phyloP scores from a whole-genome alignment of 495 filamentous ascomycete genomes.

The Paragyromitra xinjiangensis region DNA sequence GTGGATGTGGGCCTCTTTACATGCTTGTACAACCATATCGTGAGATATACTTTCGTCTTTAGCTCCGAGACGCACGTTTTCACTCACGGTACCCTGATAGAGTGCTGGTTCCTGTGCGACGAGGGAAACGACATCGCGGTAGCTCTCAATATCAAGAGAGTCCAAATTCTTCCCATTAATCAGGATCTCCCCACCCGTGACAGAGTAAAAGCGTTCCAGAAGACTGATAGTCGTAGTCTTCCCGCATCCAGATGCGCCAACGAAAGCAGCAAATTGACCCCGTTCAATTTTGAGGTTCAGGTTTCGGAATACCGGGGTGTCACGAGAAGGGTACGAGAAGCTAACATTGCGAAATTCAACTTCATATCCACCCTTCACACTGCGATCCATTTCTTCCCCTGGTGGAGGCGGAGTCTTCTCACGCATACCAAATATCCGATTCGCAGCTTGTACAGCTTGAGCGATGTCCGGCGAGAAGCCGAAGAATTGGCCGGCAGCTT shows the following conservation, averaged over 20 bases:
- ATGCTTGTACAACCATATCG: slow-evolving; percentile 66
- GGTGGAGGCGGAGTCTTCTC: slow-evolving; percentile 45
- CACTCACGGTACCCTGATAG: slow-evolving; percentile 67
- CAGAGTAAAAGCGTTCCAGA: slow-evolving; percentile 71
- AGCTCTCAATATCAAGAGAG: slow-evolving; percentile 61
- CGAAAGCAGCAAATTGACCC: slow-evolving; percentile 64
- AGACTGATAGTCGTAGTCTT: slow-evolving; percentile 67
- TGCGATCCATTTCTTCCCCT: slow-evolving; percentile 43
- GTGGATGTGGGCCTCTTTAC: slow-evolving; percentile 68
- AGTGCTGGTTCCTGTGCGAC: slow-evolving; percentile 71
- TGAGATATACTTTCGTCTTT: slow-evolving; percentile 59
- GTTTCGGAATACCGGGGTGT: slow-evolving; percentile 64
- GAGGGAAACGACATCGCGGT: slow-evolving; percentile 66
- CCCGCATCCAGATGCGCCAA: slow-evolving; percentile 67
- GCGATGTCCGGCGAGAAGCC: slow-evolving; percentile 62
- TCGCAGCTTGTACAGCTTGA: slow-evolving; percentile 61
- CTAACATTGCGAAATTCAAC: slow-evolving; percentile 66
- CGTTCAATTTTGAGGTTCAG: slow-evolving; percentile 64
- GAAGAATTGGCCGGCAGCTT: slow-evolving; percentile 67
- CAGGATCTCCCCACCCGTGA: slow-evolving; percentile 64
- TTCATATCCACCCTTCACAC: slow-evolving; percentile 58
- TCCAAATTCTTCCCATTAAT: slow-evolving; percentile 65
- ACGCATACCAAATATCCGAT: slow-evolving; percentile 55
- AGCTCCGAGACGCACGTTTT: slow-evolving; percentile 66
- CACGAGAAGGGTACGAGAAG: slow-evolving; percentile 70